These are phyloP conservation scores for Ustilago trichophora DNA, from an alignment of 1,284 basidiomycete species.

Conservation along the genomic window DNA sequence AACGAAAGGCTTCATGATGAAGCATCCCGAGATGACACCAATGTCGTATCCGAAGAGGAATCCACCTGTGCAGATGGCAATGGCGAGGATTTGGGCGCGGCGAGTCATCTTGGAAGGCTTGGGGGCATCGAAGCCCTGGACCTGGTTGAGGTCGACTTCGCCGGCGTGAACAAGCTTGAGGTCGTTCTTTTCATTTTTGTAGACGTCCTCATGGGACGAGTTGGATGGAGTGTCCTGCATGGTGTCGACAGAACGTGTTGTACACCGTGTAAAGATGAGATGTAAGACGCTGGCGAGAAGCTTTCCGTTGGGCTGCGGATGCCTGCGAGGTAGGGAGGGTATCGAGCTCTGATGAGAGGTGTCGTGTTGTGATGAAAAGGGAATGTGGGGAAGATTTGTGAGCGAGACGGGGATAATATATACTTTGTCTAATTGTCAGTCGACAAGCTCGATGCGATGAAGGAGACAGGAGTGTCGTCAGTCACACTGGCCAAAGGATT, in stretches of 20 bases:
- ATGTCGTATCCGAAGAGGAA: slow-evolving; percentile 54
- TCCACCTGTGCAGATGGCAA: slow-evolving; percentile 49
- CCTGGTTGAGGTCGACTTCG: slow-evolving; percentile 26
- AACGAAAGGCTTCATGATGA: slow-evolving; percentile 54
- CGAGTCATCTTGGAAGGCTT: slow-evolving; percentile 47
- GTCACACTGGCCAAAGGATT: neutral
- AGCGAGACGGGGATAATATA: neutral
- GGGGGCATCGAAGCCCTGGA: slow-evolving; percentile 44
- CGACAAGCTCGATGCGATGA: neutral
- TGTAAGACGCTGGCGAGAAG: neutral
- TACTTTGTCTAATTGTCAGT: neutral
- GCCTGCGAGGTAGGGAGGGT: neutral
- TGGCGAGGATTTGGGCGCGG: slow-evolving; percentile 32
- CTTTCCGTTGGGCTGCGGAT: too few species aligned
- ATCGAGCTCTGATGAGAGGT: neutral
- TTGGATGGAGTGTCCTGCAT: slow-evolving; percentile 23
- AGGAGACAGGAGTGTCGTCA: neutral
- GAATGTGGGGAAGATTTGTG: neutral
- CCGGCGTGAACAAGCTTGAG: slow-evolving; percentile 30
- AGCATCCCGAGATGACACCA: slow-evolving; percentile 50
- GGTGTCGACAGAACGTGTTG: slow-evolving; percentile 2
- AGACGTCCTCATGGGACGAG: slow-evolving; percentile 36
- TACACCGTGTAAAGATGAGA: neutral
- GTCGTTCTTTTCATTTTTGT: slow-evolving; percentile 43
- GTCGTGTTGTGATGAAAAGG: neutral